Conservation (phyloP, 345 rosid genomes). For the Eucalyptus melliodora region DNA sequence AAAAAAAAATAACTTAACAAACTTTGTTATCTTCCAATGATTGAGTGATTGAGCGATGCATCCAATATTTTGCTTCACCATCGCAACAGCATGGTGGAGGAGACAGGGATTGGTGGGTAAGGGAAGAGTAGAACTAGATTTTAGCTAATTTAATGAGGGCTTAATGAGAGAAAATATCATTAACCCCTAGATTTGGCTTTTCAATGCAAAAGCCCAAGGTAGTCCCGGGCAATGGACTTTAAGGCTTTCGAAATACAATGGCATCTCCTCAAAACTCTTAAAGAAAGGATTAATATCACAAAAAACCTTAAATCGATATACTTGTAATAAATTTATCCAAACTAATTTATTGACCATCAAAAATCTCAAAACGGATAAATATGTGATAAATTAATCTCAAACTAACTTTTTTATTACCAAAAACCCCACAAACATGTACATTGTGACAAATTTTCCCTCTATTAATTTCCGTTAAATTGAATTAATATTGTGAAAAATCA, state of each 20-base stretch:
- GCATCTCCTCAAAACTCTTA: neutral
- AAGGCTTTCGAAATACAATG: neutral
- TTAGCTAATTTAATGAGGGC: neutral
- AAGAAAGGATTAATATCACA: neutral
- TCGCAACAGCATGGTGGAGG: neutral
- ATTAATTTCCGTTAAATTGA: no score
- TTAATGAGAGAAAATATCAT: neutral
- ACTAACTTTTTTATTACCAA: neutral
- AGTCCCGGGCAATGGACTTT: neutral
- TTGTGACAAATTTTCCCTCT: no score
- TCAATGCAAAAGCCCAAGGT: neutral
- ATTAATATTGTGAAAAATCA: no score
- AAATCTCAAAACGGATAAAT: neutral
- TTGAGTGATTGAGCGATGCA: neutral
- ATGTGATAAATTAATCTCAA: no score
- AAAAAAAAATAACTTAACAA: neutral
- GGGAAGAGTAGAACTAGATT: neutral
- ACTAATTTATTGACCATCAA: neutral
- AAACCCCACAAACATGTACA: neutral
- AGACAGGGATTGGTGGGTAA: neutral
- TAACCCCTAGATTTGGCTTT: neutral
- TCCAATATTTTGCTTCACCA: neutral
- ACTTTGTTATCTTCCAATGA: neutral
- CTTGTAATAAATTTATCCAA: neutral
- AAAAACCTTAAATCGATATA: no score